phyloP scores from a whole-genome alignment of 805 yeast species.

The Geotrichum ghanense region DNA sequence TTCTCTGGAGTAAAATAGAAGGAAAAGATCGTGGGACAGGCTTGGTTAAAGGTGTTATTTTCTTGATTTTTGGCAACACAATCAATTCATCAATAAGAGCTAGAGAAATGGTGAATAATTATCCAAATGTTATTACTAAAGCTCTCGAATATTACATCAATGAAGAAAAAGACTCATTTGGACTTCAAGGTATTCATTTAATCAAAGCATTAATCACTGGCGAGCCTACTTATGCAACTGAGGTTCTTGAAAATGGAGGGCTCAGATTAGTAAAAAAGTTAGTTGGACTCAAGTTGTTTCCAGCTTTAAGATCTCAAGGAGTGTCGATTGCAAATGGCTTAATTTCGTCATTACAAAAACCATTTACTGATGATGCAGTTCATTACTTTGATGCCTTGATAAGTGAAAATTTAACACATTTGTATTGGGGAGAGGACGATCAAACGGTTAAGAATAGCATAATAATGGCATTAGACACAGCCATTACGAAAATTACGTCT shows the following conservation, averaged over 20 bases:
- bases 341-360: neutral
- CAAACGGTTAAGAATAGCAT: conserved; percentile 4
- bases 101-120: neutral
- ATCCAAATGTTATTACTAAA: conserved; percentile 1
- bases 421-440: conserved; percentile 7
- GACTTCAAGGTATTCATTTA: conserved; percentile 13
- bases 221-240: neutral
- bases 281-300: conserved; percentile 3
- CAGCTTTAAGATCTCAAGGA: conserved; percentile 9
- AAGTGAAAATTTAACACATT: neutral
- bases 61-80: conserved; percentile 10
- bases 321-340: conserved; percentile 8
- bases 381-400: neutral
- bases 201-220: conserved; percentile 6
- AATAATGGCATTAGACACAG: neutral
- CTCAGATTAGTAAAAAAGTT: conserved; percentile 6
- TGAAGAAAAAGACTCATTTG: conserved; percentile 6
- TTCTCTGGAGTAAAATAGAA: neutral
- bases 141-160: conserved; percentile 1
- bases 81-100: conserved; percentile 4
- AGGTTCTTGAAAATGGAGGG: conserved; percentile 5
- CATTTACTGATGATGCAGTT: neutral
- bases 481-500: neutral
- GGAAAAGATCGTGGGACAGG: neutral
- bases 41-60: neutral